Evolutionary conservation across 2,329 filamentous ascomycete species (phyloP), one percentile per base, ranked within the genome.

Genomic region (Botryotinia convoluta): DNA sequence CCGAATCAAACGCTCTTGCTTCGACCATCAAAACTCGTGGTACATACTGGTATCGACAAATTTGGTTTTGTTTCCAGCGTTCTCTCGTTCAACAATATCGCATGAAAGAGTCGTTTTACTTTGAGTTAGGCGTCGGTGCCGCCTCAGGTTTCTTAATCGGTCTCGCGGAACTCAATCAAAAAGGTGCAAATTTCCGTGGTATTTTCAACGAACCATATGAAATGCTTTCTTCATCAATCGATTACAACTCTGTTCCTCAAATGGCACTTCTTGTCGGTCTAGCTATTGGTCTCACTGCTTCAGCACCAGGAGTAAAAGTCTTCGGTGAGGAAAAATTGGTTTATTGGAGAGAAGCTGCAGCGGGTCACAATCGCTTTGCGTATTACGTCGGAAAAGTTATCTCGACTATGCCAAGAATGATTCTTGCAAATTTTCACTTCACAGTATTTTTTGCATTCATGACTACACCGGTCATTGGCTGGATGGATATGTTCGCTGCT

Each of bases 81-180:
- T 84, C 87, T 8, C 83, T 89, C 75, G 82, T 87, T 5, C 89
- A 90, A 79, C 88, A 90, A 80, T 86, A 86, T 75, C 87, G 88
- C 42, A 81, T 83, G 48, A 84, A 84, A 70, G 83, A 84, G 0
- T 83, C 84, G 1, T 85, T 89, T 79, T 85, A 84, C 78, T 86
- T 87, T 73, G 88, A 90, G 78, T 84, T 89, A 74, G 84, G 82
- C 12, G 83, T 89, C 51, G 86, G 86, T 8, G 83, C 83, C 0
- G 79, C 89, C 3, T 85, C 87, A 0, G 88, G 87, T 4, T 81
- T 84, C 14, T 80, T 90, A 7, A 86, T 90, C 10, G 88, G 88
- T 0, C 82, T 90, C 1, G 86, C 87, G 0, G 81, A 87, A 74
- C 83, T 85, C 68, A 81, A 83, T 26, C 82, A 84, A 44, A 82